These are phyloP conservation scores for Sisymbrium irio DNA, from an alignment of 345 rosid species.

Conservation along the genomic window DNA sequence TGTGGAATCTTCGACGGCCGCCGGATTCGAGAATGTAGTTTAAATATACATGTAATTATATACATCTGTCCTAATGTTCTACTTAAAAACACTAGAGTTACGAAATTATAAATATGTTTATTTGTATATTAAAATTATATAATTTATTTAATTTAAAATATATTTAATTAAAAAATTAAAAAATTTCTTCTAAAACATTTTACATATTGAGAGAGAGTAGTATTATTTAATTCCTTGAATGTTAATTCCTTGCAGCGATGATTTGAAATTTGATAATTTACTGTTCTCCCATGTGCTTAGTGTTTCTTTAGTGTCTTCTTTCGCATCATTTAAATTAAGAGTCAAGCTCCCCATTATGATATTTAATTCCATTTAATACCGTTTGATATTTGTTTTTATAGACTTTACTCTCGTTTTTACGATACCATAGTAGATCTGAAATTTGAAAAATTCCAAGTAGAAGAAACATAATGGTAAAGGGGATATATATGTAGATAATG, in stretches of 20 bases:
- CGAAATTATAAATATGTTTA: too few relatives aligned
- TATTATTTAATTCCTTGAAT: too few relatives aligned
- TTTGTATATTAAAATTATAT: too few relatives aligned
- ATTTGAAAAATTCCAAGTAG: not conserved
- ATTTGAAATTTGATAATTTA: conserved; percentile 21
- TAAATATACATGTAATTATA: too few relatives aligned
- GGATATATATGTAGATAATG: not conserved
- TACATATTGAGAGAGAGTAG: too few relatives aligned
- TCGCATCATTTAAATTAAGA: conserved; percentile 22
- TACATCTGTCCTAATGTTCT: too few relatives aligned
- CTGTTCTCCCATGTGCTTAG: conserved; percentile 33
- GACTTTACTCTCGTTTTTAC: conserved; percentile 5
- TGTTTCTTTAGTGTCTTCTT: conserved; percentile 20
- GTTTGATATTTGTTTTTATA: not conserved
- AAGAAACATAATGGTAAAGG: not conserved
- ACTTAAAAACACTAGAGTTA: too few relatives aligned
- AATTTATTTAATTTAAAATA: too few relatives aligned
- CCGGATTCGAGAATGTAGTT: conserved; percentile 19
- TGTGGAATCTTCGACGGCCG: conserved; percentile 34
- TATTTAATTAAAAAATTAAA: too few relatives aligned
- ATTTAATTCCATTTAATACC: conserved; percentile 6
- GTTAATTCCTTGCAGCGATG: too few relatives aligned
- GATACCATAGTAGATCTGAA: conserved; percentile 4
- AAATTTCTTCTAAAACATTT: too few relatives aligned
- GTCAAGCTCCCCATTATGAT: conserved; percentile 8